Conservation (phyloP, 2,329 filamentous ascomycete species). For the Apiospora phragmitis region DNA sequence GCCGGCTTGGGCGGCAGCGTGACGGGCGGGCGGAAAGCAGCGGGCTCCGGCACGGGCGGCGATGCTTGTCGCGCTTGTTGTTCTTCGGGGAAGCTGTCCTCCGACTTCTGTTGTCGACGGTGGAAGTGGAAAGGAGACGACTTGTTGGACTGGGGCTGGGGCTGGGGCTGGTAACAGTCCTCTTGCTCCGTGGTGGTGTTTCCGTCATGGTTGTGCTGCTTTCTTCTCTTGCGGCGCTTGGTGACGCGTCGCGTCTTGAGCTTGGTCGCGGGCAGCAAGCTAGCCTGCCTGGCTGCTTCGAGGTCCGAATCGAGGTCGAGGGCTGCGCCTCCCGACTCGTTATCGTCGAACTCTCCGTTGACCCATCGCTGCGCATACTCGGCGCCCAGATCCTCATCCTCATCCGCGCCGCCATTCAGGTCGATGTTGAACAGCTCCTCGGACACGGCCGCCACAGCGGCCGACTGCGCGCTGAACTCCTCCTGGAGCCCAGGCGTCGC, state of each 20-base stretch:
- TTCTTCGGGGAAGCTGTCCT: constrained; percentile 13
- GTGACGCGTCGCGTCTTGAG: constrained; percentile 36
- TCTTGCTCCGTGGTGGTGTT: constrained; percentile 26
- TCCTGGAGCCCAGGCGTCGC: constrained; percentile 20
- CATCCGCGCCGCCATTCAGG: constrained; percentile 31
- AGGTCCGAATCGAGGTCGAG: constrained; percentile 30
- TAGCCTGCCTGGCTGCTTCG: constrained; percentile 34
- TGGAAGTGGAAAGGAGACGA: background rate
- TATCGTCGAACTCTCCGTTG: background rate
- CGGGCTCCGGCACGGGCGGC: constrained; percentile 25
- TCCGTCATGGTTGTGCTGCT: constrained; percentile 27
- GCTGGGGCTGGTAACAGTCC: background rate
- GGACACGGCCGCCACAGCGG: constrained; percentile 55
- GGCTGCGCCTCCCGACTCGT: background rate
- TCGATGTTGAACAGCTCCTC: constrained; percentile 47
- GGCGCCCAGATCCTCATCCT: constrained; percentile 40
- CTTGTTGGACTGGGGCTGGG: background rate
- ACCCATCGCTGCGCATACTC: constrained; percentile 23
- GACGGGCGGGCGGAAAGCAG: background rate
- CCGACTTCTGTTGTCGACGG: background rate
- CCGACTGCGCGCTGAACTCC: constrained; percentile 48
- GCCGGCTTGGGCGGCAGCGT: constrained; percentile 16
- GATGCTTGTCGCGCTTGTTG: constrained; percentile 24
- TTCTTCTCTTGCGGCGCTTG: constrained; percentile 35
- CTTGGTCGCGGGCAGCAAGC: constrained; percentile 31